Base-by-base conservation (phyloP, 1,284 basidiomycete genomes). In the Afroboletus lepidellus region DNA sequence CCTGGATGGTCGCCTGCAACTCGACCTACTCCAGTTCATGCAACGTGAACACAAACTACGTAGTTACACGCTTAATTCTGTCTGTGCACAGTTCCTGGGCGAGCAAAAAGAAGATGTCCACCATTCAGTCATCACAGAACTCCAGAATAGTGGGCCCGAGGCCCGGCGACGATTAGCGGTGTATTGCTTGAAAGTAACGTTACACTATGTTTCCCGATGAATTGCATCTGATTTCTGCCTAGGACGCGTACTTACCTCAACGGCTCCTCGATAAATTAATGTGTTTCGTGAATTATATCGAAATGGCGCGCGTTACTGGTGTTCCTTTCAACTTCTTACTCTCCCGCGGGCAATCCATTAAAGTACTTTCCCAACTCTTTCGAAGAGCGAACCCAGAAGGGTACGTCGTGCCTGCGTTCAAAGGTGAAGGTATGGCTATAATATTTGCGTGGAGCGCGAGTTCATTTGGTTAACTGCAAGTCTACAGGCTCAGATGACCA, bases 101-200 rank as follows among this genome's bases (percentile, higher is more conserved):
- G 95, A 98, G 67, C 95, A 98, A 69, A 98, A 98, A 69, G 94
- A 98, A 67, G 94, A 98, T 60, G 94, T 98, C 21, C 94, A 98
- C 64, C 87, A 98, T 65, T 97, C 94, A 1, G 92, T 96, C 56
- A 98, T 98, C 62, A 97, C 94, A 0, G 94, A 97, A 47, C 73
- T 98, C 29, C 95, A 98, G 69, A 97, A 97, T 62, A 94, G 94
- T 62, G 95, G 89, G 0, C 79, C 93, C 0, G 94, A 98, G 67
- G 93, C 92, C 3, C 75, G 94, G 45, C 78, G 94, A 33, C 85
- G 95, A 49, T 70, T 98, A 51, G 94, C 94, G 3, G 93, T 98
- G 15, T 98, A 98, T 72, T 98, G 95, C 75, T 74, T 98, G 64
- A 98, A 98, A 83, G 93, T 90, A 32, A 54, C 67, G 56, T 39